Conservation (phyloP, 1,284 basidiomycete species). For the Ustilago shanxiensis region DNA sequence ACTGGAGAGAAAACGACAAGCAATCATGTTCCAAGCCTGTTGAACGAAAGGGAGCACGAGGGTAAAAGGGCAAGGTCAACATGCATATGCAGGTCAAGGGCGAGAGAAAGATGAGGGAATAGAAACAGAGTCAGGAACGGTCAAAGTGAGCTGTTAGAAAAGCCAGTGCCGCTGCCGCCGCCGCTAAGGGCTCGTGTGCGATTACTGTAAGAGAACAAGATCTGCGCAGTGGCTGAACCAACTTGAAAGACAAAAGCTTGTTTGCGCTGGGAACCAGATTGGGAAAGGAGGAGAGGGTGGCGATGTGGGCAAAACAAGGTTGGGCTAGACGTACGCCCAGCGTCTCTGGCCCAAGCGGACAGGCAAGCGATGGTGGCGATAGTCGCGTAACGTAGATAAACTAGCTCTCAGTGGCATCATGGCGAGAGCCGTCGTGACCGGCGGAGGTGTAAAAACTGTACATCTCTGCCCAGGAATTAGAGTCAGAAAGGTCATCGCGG, state of each 20-base stretch:
- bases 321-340: slow-evolving; percentile 21
- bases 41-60: slow-evolving; percentile 1
- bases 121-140: slow-evolving; percentile 9
- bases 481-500: neutral
- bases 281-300: neutral
- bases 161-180: neutral
- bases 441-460: slow-evolving; percentile 7
- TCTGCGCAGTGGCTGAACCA: neutral
- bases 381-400: neutral
- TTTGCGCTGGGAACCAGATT: neutral
- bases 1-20: neutral
- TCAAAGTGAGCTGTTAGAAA: neutral
- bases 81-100: slow-evolving; percentile 1
- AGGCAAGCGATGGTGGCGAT: neutral
- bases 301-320: neutral
- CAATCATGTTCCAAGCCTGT: neutral
- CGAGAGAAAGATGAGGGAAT: slow-evolving; percentile 2
- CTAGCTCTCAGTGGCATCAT: neutral
- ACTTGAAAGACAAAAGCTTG: neutral
- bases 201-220: neutral
- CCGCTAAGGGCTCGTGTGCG: neutral
- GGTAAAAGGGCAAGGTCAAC: slow-evolving; percentile 12
- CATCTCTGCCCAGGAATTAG: too few species aligned
- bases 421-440: slow-evolving; percentile 4
- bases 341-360: slow-evolving; percentile 25